phyloP scores from a whole-genome alignment of 2,329 filamentous ascomycete genomes.

The Cucurbitaria berberidis region DNA sequence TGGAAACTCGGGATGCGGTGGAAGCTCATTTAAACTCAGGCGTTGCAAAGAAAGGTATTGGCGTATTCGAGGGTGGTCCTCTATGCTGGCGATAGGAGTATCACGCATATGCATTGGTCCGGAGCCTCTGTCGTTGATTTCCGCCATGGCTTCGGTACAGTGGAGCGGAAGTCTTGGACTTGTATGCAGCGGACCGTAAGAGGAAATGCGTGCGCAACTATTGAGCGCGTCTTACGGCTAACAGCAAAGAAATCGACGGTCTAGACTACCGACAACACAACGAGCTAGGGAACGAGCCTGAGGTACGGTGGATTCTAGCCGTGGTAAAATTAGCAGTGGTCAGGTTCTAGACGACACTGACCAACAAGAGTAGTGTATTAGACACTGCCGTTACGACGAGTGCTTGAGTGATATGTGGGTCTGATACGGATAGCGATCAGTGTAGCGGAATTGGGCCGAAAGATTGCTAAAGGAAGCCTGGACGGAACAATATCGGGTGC shows the following conservation, averaged over 20 bases:
- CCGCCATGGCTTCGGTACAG: constrained; percentile 1
- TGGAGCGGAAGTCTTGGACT: constrained; percentile 25
- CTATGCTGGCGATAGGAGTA: not conserved
- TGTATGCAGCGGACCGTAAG: not conserved
- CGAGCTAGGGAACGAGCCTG: not conserved
- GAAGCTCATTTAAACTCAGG: constrained; percentile 22
- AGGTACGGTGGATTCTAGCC: not conserved
- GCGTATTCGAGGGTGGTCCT: not conserved
- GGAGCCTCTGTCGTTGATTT: constrained; percentile 6
- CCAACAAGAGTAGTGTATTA: not conserved
- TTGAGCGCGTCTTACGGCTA: constrained; percentile 10
- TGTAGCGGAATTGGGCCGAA: not conserved
- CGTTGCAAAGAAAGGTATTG: constrained; percentile 15
- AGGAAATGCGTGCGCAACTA: constrained; percentile 1
- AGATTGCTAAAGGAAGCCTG: not conserved
- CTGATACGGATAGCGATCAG: not conserved
- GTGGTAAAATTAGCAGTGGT: not conserved
- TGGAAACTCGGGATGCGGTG: constrained; percentile 23
- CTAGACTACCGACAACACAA: constrained; percentile 6
- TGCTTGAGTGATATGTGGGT: not conserved
- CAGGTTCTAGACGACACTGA: not conserved
- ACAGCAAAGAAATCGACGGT: constrained; percentile 2
- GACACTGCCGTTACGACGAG: not conserved
- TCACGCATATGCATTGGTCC: not conserved
- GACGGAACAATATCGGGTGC: not conserved